These are phyloP conservation scores for Tylopilus vinaceipallidus DNA, from an alignment of 768 basidiomycete genomes.

Conservation along the genomic window DNA sequence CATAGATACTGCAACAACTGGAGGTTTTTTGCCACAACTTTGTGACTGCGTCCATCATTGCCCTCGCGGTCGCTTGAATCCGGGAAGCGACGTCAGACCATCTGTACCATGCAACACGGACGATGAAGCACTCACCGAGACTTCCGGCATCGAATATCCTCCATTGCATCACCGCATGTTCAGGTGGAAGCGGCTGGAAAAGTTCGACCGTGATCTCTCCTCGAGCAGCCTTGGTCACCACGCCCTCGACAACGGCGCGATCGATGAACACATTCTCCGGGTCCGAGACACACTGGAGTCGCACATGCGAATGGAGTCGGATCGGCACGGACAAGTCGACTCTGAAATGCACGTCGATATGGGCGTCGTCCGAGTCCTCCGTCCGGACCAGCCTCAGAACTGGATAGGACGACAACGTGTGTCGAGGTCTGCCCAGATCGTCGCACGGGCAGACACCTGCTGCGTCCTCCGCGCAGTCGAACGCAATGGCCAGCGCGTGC, in stretches of 20 bases:
- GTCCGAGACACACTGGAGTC: slow-evolving; percentile 56
- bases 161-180: slow-evolving; percentile 60
- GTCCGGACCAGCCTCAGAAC: slow-evolving; percentile 18
- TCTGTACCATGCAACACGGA: neutral
- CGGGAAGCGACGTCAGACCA: slow-evolving; percentile 3
- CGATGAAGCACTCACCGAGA: slow-evolving; percentile 40
- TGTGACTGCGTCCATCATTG: slow-evolving; percentile 63
- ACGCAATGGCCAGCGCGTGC: slow-evolving; percentile 54
- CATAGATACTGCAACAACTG: slow-evolving; percentile 49
- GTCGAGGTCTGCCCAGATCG: slow-evolving; percentile 52
- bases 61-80: slow-evolving; percentile 56
- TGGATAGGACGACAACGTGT: slow-evolving; percentile 37
- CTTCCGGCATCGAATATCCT: slow-evolving; percentile 62
- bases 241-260: slow-evolving; percentile 51
- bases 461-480: slow-evolving; percentile 67
- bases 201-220: slow-evolving; percentile 56
- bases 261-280: slow-evolving; percentile 49
- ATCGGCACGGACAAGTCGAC: slow-evolving; percentile 50
- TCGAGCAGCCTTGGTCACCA: slow-evolving; percentile 51
- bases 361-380: slow-evolving; percentile 30
- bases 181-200: slow-evolving; percentile 59
- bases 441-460: slow-evolving; percentile 66
- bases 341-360: slow-evolving; percentile 52
- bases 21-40: slow-evolving; percentile 43
- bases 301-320: slow-evolving; percentile 64